A percentile compares a stretch with the other conserved stretches of the same genome.
Conservation (phyloP, 2,329 filamentous ascomycete species). For the Stagonosporopsis cucurbitacearum region DNA sequence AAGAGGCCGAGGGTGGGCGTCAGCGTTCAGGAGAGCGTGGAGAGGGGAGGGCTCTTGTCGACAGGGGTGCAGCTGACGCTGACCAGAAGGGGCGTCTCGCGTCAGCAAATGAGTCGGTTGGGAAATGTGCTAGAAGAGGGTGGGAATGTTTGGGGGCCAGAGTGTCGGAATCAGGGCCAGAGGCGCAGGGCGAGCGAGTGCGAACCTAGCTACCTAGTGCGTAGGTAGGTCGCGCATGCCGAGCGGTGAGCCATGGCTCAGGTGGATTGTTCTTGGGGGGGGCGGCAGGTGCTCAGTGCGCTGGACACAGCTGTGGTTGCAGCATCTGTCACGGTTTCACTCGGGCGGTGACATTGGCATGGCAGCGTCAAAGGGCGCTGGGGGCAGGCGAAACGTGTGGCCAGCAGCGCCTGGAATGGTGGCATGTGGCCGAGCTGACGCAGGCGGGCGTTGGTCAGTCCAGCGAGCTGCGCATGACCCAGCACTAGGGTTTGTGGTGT, state of each 20-base stretch:
- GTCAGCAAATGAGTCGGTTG: constrained; percentile 27
- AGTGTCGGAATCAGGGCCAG: constrained; percentile 14
- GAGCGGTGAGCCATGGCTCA: constrained; percentile 10
- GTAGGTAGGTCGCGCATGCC: constrained; percentile 25
- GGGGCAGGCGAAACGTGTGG: constrained; percentile 7
- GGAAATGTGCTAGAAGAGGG: constrained; percentile 17
- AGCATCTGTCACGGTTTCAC: constrained; percentile 18
- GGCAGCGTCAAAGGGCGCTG: constrained; percentile 14
- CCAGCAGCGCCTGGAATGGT: constrained; percentile 8
- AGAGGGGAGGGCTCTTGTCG: constrained; percentile 19
- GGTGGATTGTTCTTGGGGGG: no score
- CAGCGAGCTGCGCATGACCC: constrained; percentile 12
- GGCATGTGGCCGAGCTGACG: constrained; percentile 20
- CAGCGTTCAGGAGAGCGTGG: constrained; percentile 11
- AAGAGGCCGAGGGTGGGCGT: constrained; percentile 20
- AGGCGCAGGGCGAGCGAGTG: constrained; percentile 19
- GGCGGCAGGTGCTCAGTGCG: no score
- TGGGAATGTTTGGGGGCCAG: constrained; percentile 29
- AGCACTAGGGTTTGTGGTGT: constrained; percentile 13
- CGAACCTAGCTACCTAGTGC: no score
- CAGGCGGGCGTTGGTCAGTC: constrained; percentile 11
- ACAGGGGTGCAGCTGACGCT: constrained; percentile 18
- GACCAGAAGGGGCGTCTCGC: constrained; percentile 25
- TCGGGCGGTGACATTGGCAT: constrained; percentile 7
- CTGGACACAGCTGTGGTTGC: constrained; percentile 12